Evolutionary conservation across 2,329 filamentous ascomycete genomes (phyloP).

Genomic region (Fusarium poae): DNA sequence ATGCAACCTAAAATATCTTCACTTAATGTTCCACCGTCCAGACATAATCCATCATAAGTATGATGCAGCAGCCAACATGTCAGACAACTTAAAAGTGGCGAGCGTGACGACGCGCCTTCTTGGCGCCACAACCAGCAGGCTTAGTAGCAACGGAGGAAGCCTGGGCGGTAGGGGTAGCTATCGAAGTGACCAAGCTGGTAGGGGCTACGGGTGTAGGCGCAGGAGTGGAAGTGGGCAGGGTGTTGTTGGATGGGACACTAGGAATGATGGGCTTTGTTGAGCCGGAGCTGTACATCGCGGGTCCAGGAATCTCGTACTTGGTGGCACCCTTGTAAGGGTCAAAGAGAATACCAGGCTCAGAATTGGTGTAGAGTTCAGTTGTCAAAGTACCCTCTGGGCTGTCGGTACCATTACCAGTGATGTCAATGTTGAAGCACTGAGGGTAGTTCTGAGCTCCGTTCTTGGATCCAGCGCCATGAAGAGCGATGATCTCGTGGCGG

Average conservation of each 20-base stretch:
- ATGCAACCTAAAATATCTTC: constrained; percentile 18
- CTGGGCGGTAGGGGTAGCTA: background rate
- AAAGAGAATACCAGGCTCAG: constrained; percentile 53
- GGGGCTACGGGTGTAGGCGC: constrained; percentile 26
- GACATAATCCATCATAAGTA: background rate
- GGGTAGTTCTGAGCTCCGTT: constrained; percentile 42
- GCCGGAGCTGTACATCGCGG: constrained; percentile 47
- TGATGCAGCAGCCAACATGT: background rate
- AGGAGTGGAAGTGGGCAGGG: constrained; percentile 18
- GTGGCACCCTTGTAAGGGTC: constrained; percentile 48
- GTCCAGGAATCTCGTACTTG: constrained; percentile 50
- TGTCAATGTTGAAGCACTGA: constrained; percentile 49
- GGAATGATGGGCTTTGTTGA: constrained; percentile 23
- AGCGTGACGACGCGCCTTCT: constrained; percentile 42
- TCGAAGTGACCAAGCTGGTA: background rate
- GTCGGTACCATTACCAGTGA: constrained; percentile 58
- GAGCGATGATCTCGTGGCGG: constrained; percentile 66
- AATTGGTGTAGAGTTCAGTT: constrained; percentile 49
- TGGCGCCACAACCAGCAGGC: background rate
- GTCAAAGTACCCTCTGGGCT: constrained; percentile 52
- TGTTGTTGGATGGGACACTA: constrained; percentile 11
- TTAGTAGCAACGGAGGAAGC: no score
- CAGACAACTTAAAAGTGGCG: constrained; percentile 35
- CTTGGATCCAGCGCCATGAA: constrained; percentile 56
- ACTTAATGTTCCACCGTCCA: background rate